Evolutionary conservation across 768 basidiomycete genomes (phyloP), one percentile per base, ranked within the genome.

Genomic region (Kwoniella sp.): DNA sequence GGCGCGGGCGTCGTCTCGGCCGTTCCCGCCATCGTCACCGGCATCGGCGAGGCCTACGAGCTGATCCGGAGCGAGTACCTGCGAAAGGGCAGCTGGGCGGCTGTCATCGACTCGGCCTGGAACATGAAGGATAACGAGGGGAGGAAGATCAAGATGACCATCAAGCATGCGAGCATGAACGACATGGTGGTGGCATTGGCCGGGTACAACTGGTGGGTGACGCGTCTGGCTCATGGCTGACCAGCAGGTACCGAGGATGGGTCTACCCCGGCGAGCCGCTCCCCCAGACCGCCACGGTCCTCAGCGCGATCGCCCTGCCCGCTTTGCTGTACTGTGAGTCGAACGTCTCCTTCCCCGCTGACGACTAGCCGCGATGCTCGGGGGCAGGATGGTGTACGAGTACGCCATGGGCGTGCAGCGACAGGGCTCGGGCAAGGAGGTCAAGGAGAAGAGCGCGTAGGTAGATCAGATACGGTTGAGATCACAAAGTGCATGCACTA

Each of bases 371-470:
- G 69, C 70, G 0, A 65, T 62, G 54, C 62, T 74, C 29, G 70
- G 70, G 25, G 73, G 65, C 19, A 46, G 40, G 40, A 47, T 73
- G 20, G 74, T 73, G 0, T 75, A 73, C 54, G 63, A 73, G 50
- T 69, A 73, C 49, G 65, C 60, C 0, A 60, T 73, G 23, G 74
- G 74, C 14, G 70, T 74, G 5, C 65, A 70, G 60, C 32, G 73
- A 20, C 71, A 72, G 53, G 74, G 74, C 3, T 46, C 53, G 12
- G 68, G 62, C 19, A 55, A 60, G 12, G 56, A 71, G 26, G 53
- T 70, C 48, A 67, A 60, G 53, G 61, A 65, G 59, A 59, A 60
- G 55, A 31, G 15, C 17, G 20, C 39, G 47, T 42, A 46, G 32
- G 17, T n/a, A n/a, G n/a, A n/a, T n/a, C n/a, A n/a, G n/a, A n/a